Evolutionary conservation across 768 basidiomycete genomes (phyloP).

Genomic region (Collybia sp.): DNA sequence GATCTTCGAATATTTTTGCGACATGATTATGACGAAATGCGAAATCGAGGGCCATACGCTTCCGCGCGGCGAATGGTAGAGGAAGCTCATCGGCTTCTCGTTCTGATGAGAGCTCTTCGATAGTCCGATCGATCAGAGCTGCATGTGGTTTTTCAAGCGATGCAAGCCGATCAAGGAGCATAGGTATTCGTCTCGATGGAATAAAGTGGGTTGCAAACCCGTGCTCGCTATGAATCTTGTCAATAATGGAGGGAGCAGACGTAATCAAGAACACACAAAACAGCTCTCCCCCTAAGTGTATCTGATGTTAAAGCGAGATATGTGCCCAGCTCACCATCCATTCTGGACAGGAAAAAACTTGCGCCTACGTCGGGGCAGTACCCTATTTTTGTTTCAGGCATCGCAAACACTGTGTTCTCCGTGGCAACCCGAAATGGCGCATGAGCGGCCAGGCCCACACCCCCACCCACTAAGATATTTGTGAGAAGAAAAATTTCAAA

Average conservation of each 20-base stretch:
- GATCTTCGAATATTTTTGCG: slow-evolving; percentile 59
- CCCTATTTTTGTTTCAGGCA: slow-evolving; percentile 96
- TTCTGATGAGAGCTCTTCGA: slow-evolving; percentile 74
- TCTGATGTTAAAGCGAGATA: slow-evolving; percentile 87
- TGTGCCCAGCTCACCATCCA: slow-evolving; percentile 92
- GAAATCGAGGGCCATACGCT: slow-evolving; percentile 74
- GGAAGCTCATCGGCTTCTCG: slow-evolving; percentile 51
- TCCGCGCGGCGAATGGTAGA: slow-evolving; percentile 50
- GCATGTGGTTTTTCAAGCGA: slow-evolving; percentile 42
- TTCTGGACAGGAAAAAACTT: slow-evolving; percentile 79
- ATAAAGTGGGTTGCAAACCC: slow-evolving; percentile 95
- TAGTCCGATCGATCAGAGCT: slow-evolving; percentile 43
- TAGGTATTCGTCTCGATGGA: slow-evolving; percentile 68
- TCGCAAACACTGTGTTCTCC: slow-evolving; percentile 85
- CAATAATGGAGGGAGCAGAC: neutral
- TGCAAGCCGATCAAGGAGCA: slow-evolving; percentile 65
- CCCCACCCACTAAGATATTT: slow-evolving; percentile 78
- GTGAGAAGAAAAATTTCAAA: slow-evolving; percentile 5
- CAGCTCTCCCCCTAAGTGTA: slow-evolving; percentile 68
- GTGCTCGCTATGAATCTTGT: slow-evolving; percentile 54
- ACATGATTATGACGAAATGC: slow-evolving; percentile 73
- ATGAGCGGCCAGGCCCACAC: slow-evolving; percentile 79
- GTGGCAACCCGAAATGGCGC: slow-evolving; percentile 93
- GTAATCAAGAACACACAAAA: slow-evolving; percentile 58
- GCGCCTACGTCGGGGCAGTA: slow-evolving; percentile 93